Base-by-base conservation (phyloP, 495 filamentous ascomycete species). In the Geopyxis carbonaria region DNA sequence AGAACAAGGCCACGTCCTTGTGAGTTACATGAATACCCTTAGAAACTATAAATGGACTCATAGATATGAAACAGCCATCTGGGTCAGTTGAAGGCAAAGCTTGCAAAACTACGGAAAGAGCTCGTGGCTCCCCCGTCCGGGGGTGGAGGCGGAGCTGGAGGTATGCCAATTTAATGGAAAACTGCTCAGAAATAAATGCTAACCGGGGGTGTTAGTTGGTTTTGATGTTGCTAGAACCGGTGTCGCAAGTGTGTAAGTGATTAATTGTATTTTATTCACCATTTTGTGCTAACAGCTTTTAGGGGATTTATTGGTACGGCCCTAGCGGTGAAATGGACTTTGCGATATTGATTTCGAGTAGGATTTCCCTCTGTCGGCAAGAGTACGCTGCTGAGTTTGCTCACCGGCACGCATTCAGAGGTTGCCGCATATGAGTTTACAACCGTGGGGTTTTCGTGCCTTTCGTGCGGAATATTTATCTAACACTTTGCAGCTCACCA, bases 211-310 rank as follows among this genome's bases (percentile, higher is more conserved):
- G 32, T 11, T 50, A 77, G 80, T 77, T 52, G 89, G 89, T 38
- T 97, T 97, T 67, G 89, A 97, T 64, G 89, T 97, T 48, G 91
- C 91, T 30, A 76, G 89, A 61, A 97, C 89, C 33, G 89, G 89
- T 70, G 89, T 95, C 45, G 89, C 89, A 42, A 87, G 80, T 67
- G 72, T 94, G 65, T 84, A 78, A 47, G 84, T 84, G 43, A 65
- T 40, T 18, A 2, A 9, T 21, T 7, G 5, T 30, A 30, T 13
- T 2, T 14, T 11, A n/a, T 24, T 48, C 14, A 50, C 2, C 13
- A 9, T n/a, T n/a, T 15, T 19, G n/a, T 22, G 21, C 36, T 39
- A 29, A 39, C 18, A 22, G 11, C 22, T 41, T 40, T 16, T 24
- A 65, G 62, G 38, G 66, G 66, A 25, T 69, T 69, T 53, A 69